Percentiles rank a stretch among this genome's conserved stretches.
These are phyloP conservation scores for Helichrysum umbraculigerum DNA, from an alignment of 129 eudicot species.

Conservation along the genomic window DNA sequence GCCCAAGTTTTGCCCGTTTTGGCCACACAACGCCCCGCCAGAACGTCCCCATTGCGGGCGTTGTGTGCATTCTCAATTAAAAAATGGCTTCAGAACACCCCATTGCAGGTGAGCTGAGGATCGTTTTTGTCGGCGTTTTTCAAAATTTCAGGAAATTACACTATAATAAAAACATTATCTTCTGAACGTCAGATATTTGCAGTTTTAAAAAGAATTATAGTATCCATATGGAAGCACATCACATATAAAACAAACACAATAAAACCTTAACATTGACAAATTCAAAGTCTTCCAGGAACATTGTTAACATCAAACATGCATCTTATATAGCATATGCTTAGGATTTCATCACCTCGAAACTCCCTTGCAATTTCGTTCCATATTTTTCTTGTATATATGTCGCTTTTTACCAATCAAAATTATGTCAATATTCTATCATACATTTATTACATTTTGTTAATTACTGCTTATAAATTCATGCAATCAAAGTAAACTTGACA, in stretches of 20 bases:
- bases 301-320: not conserved
- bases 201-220: no score
- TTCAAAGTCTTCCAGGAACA: conserved; percentile 1
- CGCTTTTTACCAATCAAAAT: not conserved
- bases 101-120: no score
- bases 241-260: conserved; percentile 15
- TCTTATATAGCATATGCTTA: conserved; percentile 25
- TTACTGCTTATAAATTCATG: conserved; percentile 10
- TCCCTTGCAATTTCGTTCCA: conserved; percentile 24
- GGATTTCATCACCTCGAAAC: conserved; percentile 25
- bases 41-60: no score
- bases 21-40: no score
- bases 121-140: no score
- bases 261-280: not conserved
- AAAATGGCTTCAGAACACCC: no score
- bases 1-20: no score
- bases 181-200: no score
- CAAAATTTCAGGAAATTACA: no score
- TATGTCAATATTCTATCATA: not conserved
- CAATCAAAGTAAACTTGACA: not conserved
- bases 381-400: conserved; percentile 14
- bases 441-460: not conserved
- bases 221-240: conserved; percentile 13
- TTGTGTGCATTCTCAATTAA: no score
- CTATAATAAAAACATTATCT: no score